phyloP scores from a whole-genome alignment of 306 rosid genomes.

The Mimosa bimucronata region DNA sequence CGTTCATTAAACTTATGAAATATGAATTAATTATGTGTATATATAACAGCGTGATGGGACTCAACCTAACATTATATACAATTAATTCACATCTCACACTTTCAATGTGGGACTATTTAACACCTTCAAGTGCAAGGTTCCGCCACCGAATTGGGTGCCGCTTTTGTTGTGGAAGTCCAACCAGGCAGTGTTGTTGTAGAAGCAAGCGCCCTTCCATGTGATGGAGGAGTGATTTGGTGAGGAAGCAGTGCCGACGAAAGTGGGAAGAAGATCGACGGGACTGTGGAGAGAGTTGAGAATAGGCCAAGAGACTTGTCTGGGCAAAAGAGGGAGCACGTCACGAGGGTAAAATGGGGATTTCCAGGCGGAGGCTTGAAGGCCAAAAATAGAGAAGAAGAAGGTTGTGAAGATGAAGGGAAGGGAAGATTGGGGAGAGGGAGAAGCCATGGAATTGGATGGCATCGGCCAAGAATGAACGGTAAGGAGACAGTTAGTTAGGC shows the following conservation, averaged over 20 bases:
- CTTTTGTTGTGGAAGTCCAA: constrained; percentile 73
- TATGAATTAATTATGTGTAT: too few relatives aligned
- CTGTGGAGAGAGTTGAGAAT: constrained; percentile 69
- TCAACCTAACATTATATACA: too few relatives aligned
- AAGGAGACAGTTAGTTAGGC: neutral
- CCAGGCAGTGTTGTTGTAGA: constrained; percentile 81
- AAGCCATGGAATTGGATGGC: constrained; percentile 29
- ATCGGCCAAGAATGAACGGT: too few relatives aligned
- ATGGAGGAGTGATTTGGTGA: constrained; percentile 30
- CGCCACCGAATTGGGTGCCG: constrained; percentile 77
- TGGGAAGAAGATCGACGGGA: constrained; percentile 80
- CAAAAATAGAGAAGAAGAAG: constrained; percentile 11
- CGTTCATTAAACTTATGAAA: too few relatives aligned
- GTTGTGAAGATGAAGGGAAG: constrained; percentile 20
- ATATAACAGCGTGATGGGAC: too few relatives aligned
- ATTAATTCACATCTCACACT: too few relatives aligned
- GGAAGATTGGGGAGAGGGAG: constrained; percentile 33
- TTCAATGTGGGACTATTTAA: too few relatives aligned
- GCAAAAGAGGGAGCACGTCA: constrained; percentile 80
- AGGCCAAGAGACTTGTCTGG: constrained; percentile 80
- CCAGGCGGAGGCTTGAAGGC: constrained; percentile 7
- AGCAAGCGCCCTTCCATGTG: constrained; percentile 89
- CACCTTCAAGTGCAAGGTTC: constrained; percentile 95
- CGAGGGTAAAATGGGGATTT: constrained; percentile 60
- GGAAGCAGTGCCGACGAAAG: constrained; percentile 75